Percentiles rank a stretch among this genome's conserved stretches.
Conservation (phyloP, 305 asterid species). For the Solanum hybrid region DNA sequence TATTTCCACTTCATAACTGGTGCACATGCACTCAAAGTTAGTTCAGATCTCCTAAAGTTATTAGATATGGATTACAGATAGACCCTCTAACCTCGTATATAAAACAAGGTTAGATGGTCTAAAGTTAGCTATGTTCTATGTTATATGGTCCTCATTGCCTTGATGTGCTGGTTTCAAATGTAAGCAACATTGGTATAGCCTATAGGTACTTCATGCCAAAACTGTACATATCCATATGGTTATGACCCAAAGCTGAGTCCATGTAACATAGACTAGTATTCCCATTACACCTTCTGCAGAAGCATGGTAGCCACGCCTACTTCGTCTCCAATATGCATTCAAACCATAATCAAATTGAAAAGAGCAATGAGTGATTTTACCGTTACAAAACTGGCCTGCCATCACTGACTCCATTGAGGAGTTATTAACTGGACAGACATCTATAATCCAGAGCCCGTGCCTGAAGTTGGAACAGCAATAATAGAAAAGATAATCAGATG, state of each 20-base stretch:
- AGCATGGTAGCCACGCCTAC: neutral
- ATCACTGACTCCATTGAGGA: neutral
- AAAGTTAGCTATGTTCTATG: neutral
- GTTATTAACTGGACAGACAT: neutral
- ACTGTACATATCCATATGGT: neutral
- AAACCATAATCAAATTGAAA: neutral
- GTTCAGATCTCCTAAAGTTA: neutral
- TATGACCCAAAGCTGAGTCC: neutral
- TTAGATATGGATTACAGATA: neutral
- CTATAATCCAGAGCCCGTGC: neutral
- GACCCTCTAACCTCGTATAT: neutral
- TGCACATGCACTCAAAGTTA: neutral
- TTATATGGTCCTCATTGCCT: neutral
- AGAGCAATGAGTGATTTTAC: neutral
- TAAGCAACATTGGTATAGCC: neutral
- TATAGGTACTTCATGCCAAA: neutral
- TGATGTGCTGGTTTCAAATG: neutral
- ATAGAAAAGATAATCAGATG: neutral
- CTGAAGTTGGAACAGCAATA: neutral
- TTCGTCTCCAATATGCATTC: neutral
- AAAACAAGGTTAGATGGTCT: neutral
- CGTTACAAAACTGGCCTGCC: neutral
- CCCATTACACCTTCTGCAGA: neutral
- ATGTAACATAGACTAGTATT: neutral
- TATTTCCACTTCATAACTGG: neutral